phyloP scores from a whole-genome alignment of 1,284 basidiomycete genomes.

The Puccinia coronata region DNA sequence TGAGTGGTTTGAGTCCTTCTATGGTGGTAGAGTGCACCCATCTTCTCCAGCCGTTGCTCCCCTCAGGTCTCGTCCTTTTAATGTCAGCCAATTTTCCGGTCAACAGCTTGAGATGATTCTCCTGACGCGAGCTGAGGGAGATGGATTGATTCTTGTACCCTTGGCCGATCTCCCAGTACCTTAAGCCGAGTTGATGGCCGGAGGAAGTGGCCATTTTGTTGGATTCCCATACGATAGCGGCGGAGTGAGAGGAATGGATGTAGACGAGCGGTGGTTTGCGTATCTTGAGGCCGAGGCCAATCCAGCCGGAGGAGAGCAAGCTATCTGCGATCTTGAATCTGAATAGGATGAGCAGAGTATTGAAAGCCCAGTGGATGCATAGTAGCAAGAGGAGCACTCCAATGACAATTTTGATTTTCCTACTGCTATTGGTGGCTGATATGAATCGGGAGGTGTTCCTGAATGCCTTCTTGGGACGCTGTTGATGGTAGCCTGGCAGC shows the following conservation, averaged over 20 bases:
- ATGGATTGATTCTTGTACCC: neutral
- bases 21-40: slow-evolving; percentile 51
- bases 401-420: neutral
- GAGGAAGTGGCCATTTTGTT: slow-evolving; percentile 44
- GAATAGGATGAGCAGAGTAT: slow-evolving; percentile 47
- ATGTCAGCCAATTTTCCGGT: slow-evolving; percentile 19
- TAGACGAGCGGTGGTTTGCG: slow-evolving; percentile 53
- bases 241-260: slow-evolving; percentile 44
- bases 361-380: neutral
- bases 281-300: slow-evolving; percentile 49
- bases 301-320: slow-evolving; percentile 50
- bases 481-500: no score
- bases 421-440: neutral
- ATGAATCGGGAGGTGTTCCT: neutral
- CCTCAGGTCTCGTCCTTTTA: neutral
- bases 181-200: slow-evolving; percentile 19
- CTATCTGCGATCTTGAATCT: slow-evolving; percentile 53
- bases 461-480: neutral
- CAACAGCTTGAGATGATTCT: neutral
- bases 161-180: neutral
- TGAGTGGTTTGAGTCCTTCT: neutral
- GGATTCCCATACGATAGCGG: slow-evolving; percentile 53
- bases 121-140: neutral
- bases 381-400: neutral
- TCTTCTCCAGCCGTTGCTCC: slow-evolving; percentile 16